phyloP scores from a whole-genome alignment of 305 asterid genomes.

The Stenogyne calaminthoides region DNA sequence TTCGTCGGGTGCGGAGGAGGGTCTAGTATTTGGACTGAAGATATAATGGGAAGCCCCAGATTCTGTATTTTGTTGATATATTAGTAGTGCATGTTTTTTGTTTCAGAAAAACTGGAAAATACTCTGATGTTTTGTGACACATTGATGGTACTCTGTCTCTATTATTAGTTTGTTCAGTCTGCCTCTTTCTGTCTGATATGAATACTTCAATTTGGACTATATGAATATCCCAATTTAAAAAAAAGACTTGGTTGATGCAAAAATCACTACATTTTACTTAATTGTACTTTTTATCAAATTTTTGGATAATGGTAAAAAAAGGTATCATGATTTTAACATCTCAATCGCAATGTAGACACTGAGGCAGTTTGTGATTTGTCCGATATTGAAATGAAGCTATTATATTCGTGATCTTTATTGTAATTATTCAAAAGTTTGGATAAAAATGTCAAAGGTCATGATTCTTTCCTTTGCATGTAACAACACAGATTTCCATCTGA shows the following conservation, averaged over 20 bases:
- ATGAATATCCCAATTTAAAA: not conserved
- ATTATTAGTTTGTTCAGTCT: not conserved
- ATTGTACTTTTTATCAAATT: too few species aligned
- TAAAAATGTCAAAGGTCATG: too few species aligned
- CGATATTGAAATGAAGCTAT: too few species aligned
- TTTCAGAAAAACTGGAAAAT: not conserved
- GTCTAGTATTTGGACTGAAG: conserved; percentile 34
- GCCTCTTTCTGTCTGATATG: not conserved
- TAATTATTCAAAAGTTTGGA: too few species aligned
- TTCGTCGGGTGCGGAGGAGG: conserved; percentile 70
- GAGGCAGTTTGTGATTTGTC: too few species aligned
- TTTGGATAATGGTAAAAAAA: too few species aligned
- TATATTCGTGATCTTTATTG: too few species aligned
- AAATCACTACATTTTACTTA: too few species aligned
- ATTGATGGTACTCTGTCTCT: conserved; percentile 1
- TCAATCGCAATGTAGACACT: too few species aligned
- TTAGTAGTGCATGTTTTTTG: conserved; percentile 17
- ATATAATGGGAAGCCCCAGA: conserved; percentile 3
- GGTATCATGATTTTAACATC: too few species aligned
- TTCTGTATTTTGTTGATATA: conserved; percentile 19
- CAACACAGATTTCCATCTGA: not conserved
- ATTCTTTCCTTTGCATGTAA: too few species aligned
- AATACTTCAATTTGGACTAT: not conserved
- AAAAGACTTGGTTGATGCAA: too few species aligned
- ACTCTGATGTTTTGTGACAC: conserved; percentile 16